Base-by-base conservation (phyloP, 495 filamentous ascomycete species). In the Tuber borchii region DNA sequence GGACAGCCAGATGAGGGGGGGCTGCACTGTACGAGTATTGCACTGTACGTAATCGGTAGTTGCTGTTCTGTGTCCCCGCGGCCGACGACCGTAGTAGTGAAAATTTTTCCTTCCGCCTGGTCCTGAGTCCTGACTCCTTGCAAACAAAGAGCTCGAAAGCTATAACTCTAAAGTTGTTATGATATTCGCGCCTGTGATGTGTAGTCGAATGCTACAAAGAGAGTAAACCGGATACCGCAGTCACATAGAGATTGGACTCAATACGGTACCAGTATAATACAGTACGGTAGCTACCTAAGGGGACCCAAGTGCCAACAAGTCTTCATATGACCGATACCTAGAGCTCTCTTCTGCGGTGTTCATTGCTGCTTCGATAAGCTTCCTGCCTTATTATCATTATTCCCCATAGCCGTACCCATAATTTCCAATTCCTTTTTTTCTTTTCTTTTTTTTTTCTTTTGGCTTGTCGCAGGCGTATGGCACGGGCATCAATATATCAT, bases 1-100 rank as follows among this genome's bases (percentile, higher is more conserved):
- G 71, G 75, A 20, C 68, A 78, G 76, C 61, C 65, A 74, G 78
- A 79, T 75, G 76, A 70, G 42, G 73, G 51, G 73, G 51, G 73
- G 56, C n/a, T n/a, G n/a, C n/a, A n/a, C n/a, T n/a, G n/a, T n/a
- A n/a, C n/a, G n/a, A n/a, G 26, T 10, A 6, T 69, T 78, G 77
- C 72, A 73, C 37, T n/a, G 70, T 78, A 79, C 75, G 78, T 79
- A 79, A 79, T 79, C 78, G 70, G 78, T 46, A 79, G 78, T 79
- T 79, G 78, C 71, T 65, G 31, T 65, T 65, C 56, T 31, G 56
- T 65, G 56, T 65, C 56, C 56, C 56, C 56, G 56, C 56, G 56
- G 56, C 56, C 56, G 56, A 31, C 56, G 56, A 65, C 56, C 2
- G 22, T 65, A 12, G 56, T 31, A 10, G 56, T 31, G 56, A 65